Base-by-base conservation (phyloP, 176 grass and related monocot species). In the Themeda triandra region DNA sequence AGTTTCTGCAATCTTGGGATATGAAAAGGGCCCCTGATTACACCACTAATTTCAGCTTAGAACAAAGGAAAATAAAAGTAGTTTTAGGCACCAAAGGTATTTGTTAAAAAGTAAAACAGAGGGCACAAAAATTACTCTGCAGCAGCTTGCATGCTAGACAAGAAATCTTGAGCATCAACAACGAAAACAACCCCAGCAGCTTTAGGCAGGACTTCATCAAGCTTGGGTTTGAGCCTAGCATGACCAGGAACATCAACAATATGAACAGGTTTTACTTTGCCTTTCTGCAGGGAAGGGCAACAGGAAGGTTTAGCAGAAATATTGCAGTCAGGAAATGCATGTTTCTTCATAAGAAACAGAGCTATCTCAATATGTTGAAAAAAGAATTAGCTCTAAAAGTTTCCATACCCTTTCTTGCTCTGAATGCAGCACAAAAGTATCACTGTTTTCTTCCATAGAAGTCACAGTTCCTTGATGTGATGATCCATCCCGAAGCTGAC, bases 191-290 rank as follows among this genome's bases (percentile, higher is more conserved):
- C 42, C 40, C 96, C 93, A 66, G 93, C 96, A 65, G 93, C 79
- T 76, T 88, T 84, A 81, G 91, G 91, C 77, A 95, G 87, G 75
- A 90, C 76, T 82, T 98, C 93, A 66, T 98, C 96, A 83, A 98
- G 87, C 69, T 98, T 95, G 8, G 93, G 82, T 80, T 93, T 95
- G 10, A 98, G 92, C 72, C 89, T 95, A 77, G 96, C 86, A 89
- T 98, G 93, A n/a, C 96, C 96, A 87, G 93, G 96, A 84, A 95
- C 93, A 88, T 98, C 96, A 85, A 98, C 82, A 87, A 98, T 60
- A 90, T 91, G 91, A 41, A 98, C 87, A 58, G 91, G 91, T n/a
- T 93, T 94, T 13, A 77, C 27, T 91, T 92, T 98, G 48, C 91
- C 85, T 63, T 85, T 98, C 89, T 98, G 80, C 71, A 88, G 15